phyloP scores from a whole-genome alignment of 208 protist genomes.

The Leishmania guyanensis region DNA sequence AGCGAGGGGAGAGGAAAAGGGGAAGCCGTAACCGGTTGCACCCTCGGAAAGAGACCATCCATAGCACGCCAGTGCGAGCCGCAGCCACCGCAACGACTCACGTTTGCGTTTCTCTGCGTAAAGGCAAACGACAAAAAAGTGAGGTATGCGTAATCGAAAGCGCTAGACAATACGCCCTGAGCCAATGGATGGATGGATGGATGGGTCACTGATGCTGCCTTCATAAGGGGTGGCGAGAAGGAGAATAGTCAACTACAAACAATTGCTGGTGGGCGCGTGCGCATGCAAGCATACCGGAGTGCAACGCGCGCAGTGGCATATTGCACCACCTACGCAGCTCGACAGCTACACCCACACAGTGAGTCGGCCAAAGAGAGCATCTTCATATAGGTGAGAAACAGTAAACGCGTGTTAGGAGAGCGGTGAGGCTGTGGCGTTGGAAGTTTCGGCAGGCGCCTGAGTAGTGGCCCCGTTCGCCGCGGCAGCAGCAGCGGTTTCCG shows the following conservation, averaged over 20 bases:
- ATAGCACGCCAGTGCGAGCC: background rate
- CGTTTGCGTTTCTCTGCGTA: background rate
- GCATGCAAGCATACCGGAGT: background rate
- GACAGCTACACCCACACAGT: background rate
- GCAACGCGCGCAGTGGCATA: background rate
- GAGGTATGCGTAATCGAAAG: background rate
- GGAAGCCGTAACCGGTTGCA: background rate
- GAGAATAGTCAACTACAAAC: background rate
- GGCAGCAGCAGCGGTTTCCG: background rate
- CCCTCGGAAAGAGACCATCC: background rate
- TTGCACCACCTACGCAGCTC: background rate
- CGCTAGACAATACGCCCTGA: background rate
- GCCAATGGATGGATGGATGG: background rate
- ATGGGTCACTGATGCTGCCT: background rate
- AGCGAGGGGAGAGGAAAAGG: background rate
- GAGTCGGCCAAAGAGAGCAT: background rate
- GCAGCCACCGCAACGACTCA: background rate
- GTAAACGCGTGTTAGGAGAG: background rate
- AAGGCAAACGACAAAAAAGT: background rate
- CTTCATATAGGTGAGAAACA: background rate
- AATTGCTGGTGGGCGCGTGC: background rate
- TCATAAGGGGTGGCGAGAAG: background rate
- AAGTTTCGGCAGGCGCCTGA: background rate
- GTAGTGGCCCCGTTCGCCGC: background rate
- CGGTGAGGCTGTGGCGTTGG: background rate